phyloP scores from a whole-genome alignment of 1,284 basidiomycete species.

The Sanghuangporus sanghuang region DNA sequence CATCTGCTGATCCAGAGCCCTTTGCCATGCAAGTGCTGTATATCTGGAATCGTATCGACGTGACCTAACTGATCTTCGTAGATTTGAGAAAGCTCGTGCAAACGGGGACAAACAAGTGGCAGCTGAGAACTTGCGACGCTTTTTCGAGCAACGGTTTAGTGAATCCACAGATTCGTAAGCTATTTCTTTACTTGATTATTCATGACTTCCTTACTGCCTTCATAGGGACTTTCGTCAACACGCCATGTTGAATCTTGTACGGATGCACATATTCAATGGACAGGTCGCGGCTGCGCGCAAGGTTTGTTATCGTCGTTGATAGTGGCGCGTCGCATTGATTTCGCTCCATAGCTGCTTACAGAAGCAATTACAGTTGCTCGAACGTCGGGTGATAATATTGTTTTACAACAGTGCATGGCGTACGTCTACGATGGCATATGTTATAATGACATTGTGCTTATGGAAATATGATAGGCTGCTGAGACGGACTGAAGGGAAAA shows the following conservation, averaged over 20 bases:
- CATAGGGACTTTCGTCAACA: constrained; percentile 70
- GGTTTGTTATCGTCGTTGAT: constrained; percentile 32
- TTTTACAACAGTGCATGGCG: constrained; percentile 77
- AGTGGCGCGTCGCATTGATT: neutral
- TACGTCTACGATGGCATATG: constrained; percentile 24
- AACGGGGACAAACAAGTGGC: constrained; percentile 65
- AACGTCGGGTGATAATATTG: constrained; percentile 62
- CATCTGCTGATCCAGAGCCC: constrained; percentile 55
- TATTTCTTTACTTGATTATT: neutral
- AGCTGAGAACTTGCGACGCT: constrained; percentile 63
- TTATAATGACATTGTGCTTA: neutral
- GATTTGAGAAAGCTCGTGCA: constrained; percentile 57
- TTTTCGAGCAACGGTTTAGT: constrained; percentile 79
- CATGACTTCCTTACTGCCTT: constrained; percentile 8
- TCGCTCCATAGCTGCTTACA: constrained; percentile 46
- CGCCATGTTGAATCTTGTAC: constrained; percentile 68
- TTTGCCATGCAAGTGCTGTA: constrained; percentile 49
- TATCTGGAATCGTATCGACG: neutral
- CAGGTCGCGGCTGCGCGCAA: constrained; percentile 65
- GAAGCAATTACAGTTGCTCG: constrained; percentile 73
- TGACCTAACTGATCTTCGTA: constrained; percentile 26
- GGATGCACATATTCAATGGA: constrained; percentile 66
- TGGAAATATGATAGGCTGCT: constrained; percentile 44
- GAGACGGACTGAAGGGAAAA: constrained; percentile 38
- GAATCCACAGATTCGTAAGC: constrained; percentile 56